A percentile compares a stretch with the other conserved stretches of the same genome.
phyloP scores from a whole-genome alignment of 345 rosid species.

The Kernera saxatilis region DNA sequence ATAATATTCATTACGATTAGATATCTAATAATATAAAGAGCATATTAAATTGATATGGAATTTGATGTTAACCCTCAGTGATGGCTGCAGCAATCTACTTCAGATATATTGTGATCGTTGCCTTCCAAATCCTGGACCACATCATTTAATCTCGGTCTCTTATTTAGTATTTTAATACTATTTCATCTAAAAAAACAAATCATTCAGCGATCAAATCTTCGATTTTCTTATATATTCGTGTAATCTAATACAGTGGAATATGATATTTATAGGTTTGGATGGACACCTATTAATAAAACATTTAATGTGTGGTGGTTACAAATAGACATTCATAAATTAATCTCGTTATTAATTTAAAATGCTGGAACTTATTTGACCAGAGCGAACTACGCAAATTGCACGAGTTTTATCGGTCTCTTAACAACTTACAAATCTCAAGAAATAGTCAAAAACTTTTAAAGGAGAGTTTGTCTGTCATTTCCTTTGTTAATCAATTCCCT shows the following conservation, averaged over 20 bases:
- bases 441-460: slow-evolving; percentile 1
- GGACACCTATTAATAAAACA: too few relatives aligned
- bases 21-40: neutral
- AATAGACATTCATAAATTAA: neutral
- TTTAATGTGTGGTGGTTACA: neutral
- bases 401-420: neutral
- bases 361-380: neutral
- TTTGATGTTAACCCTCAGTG: slow-evolving; percentile 4
- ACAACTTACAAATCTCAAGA: neutral
- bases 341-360: neutral
- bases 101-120: neutral
- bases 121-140: slow-evolving; percentile 5
- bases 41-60: neutral
- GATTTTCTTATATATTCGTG: neutral
- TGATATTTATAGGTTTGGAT: neutral
- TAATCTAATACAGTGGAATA: neutral
- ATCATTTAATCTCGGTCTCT: neutral
- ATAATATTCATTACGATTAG: neutral
- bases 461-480: slow-evolving; percentile 22
- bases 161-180: neutral
- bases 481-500: neutral
- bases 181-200: neutral
- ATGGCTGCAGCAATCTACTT: slow-evolving; percentile 19
- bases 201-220: slow-evolving; percentile 2
- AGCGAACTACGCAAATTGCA: slow-evolving; percentile 8